Evolutionary conservation across 352 stramenopile genomes (phyloP), one percentile per base, ranked within the genome.

Genomic region (Pythium phragmitis): DNA sequence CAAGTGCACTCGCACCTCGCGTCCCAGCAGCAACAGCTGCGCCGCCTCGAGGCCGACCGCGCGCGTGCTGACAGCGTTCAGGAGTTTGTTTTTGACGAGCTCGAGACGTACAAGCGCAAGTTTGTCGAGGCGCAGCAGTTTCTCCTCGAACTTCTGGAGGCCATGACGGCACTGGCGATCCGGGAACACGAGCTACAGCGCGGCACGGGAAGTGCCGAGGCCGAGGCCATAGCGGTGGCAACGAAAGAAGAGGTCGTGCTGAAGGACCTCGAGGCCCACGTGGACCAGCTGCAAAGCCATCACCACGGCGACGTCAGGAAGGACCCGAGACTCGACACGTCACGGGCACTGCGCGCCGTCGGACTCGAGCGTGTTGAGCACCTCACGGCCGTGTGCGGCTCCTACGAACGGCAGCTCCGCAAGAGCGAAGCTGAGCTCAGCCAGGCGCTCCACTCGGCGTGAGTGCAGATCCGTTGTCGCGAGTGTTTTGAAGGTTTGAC

Each of bases 381-480:
- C 30, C 62, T 88, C 37, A 53, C 74, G 59, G 42, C 65, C 6
- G 69, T 85, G 30, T 85, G 75, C 47, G 59, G 39, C 1, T 47
- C 55, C 2, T 88, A 90, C 46, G 81, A 90, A 14, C 62, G 56
- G 2, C 81, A 88, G 63, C 70, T 90, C 16, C 58, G 77, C 13
- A 74, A 72, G 1, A 76, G 69, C 19, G 79, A 90, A 37, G 73
- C 60, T 0, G 81, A 85, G 39, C 69, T 88, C 39, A 80, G 76
- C 3, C 65, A 74, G 30, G 77, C 77, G 7, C 74, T 83, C 47
- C 72, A 82, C 59, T 84, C 77, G 1, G 66, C 59, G 69, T 76
- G 59, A 28, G 66, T 58, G n/a, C 19, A 23, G 16, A 28, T 14
- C 37, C 14, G 2, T 42, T 42, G 11, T 9, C 9, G 6, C 11